Conservation (phyloP, 495 filamentous ascomycete species). For the Hypoxylon perforatum region DNA sequence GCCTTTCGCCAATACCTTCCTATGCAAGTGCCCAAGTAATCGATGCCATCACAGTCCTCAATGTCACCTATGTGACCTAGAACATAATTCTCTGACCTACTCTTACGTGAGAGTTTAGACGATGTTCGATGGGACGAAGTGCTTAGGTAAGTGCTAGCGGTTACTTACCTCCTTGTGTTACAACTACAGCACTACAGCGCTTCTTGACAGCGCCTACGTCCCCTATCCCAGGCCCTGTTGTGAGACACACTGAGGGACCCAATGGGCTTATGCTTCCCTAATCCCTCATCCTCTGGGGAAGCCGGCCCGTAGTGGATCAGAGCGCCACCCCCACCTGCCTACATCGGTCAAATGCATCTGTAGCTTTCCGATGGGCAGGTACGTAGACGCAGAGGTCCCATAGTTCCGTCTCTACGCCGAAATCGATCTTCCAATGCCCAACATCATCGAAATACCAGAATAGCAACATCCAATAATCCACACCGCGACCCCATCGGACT, state of each 20-base stretch:
- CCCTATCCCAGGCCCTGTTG: no score
- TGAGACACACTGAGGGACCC: neutral
- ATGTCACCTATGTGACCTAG: no score
- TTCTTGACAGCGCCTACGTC: no score
- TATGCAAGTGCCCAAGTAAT: no score
- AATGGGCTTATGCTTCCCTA: neutral
- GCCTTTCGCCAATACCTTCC: no score
- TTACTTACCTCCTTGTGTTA: no score
- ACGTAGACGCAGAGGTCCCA: neutral
- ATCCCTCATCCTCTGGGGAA: constrained; percentile 22
- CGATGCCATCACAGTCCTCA: no score
- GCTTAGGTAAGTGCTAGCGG: no score
- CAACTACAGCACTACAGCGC: no score
- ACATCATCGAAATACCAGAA: constrained; percentile 3
- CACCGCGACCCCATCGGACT: neutral
- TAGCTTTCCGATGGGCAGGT: neutral
- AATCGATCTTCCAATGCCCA: constrained; percentile 4
- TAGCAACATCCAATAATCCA: neutral
- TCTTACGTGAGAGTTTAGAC: no score
- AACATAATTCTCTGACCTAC: no score
- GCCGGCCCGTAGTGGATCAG: constrained; percentile 27
- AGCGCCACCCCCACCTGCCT: constrained; percentile 29
- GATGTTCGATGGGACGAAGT: no score
- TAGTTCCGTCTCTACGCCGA: constrained; percentile 30
- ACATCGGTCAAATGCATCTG: constrained; percentile 9